Evolutionary conservation across 805 yeast species (phyloP).

Genomic region (Yarrowia sp.): DNA sequence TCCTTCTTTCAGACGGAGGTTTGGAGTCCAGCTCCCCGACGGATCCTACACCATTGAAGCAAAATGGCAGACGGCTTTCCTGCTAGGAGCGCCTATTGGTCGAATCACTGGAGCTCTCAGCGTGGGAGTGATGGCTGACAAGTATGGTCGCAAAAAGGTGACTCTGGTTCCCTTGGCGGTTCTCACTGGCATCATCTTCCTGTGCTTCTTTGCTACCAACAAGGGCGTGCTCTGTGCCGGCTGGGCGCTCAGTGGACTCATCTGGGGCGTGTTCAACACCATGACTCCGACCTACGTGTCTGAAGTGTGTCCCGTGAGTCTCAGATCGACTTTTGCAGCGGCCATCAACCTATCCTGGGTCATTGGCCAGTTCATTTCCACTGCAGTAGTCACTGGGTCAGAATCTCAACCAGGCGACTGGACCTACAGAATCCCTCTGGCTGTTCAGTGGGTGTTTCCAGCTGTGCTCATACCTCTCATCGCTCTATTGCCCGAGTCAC

Average conservation of each 20-base stretch:
- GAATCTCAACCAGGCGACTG: background rate
- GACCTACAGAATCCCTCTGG: background rate
- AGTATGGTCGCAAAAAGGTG: constrained; percentile 57
- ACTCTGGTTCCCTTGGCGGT: constrained; percentile 14
- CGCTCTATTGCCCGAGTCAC: background rate
- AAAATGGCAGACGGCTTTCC: constrained; percentile 47
- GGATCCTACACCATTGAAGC: constrained; percentile 38
- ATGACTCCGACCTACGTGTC: background rate
- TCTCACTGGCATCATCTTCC: constrained; percentile 14
- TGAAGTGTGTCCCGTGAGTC: background rate
- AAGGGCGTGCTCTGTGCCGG: background rate
- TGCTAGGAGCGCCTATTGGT: constrained; percentile 51
- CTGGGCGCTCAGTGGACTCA: background rate
- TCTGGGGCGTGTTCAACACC: constrained; percentile 6
- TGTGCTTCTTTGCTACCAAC: background rate
- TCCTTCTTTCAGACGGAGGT: constrained; percentile 54
- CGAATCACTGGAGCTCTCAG: constrained; percentile 57
- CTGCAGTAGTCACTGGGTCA: background rate
- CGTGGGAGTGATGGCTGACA: constrained; percentile 57
- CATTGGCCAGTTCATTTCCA: background rate
- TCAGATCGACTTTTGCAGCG: background rate
- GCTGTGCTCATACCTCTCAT: background rate
- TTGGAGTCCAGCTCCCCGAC: constrained; percentile 48
- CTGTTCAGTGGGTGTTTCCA: background rate
- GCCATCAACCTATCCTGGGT: constrained; percentile 9